Conservation (phyloP, 2,329 filamentous ascomycete species). For the Fusarium mexicanum region DNA sequence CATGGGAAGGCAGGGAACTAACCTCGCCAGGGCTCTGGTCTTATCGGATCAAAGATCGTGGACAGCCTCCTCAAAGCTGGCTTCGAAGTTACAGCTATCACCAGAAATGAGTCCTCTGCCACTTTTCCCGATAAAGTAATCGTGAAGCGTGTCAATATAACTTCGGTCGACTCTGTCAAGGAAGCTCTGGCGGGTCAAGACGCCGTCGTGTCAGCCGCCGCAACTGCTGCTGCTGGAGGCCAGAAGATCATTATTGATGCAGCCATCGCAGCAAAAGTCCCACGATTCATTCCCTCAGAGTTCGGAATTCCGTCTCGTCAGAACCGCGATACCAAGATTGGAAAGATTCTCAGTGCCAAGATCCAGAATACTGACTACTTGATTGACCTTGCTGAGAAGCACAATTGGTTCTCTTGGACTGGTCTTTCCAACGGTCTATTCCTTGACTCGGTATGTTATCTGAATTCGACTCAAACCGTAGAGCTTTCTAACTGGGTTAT, state of each 20-base stretch:
- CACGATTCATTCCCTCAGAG: slow-evolving; percentile 4
- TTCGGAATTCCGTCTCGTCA: slow-evolving; percentile 11
- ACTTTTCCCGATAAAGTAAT: neutral
- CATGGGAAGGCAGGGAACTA: neutral
- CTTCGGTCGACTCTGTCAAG: neutral
- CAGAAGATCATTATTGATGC: slow-evolving; percentile 7
- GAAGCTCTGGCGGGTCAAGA: neutral
- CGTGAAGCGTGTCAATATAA: neutral
- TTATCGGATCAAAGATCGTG: slow-evolving; percentile 1
- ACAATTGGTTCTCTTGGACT: slow-evolving; percentile 15
- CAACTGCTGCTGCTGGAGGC: neutral
- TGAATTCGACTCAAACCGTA: accelerated
- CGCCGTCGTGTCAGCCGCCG: neutral
- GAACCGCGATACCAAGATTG: slow-evolving; percentile 2
- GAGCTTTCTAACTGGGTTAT: accelerated
- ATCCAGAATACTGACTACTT: slow-evolving; percentile 10
- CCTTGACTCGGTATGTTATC: neutral
- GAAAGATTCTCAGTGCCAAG: neutral
- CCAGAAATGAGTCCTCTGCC: slow-evolving; percentile 4
- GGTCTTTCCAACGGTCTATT: neutral
- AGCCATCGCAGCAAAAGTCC: neutral
- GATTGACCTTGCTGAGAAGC: slow-evolving; percentile 1
- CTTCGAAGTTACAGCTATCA: neutral
- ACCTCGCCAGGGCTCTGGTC: neutral
- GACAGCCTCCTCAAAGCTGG: neutral